Percentiles rank a stretch among this genome's conserved stretches.
Conservation (phyloP, 2,329 filamentous ascomycete genomes). For the Phyllosticta ampelicida region DNA sequence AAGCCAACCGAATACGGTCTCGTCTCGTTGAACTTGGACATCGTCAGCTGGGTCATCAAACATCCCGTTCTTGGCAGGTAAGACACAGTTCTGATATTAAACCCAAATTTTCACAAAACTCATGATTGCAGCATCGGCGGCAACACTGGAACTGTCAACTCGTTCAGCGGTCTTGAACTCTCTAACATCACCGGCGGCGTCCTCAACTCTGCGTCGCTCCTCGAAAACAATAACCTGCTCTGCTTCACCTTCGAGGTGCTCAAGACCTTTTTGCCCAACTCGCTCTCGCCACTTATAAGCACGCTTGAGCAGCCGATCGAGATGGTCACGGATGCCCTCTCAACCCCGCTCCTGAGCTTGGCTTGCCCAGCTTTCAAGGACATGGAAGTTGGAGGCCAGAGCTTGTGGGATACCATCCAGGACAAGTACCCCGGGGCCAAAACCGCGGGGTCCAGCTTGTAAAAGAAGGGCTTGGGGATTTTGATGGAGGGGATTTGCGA, state of each 20-base stretch:
- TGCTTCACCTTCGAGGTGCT: constrained; percentile 28
- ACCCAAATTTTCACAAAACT: constrained; percentile 13
- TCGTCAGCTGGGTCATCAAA: constrained; percentile 27
- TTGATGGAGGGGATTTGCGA: background rate
- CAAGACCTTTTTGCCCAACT: constrained; percentile 25
- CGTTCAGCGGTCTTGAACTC: constrained; percentile 39
- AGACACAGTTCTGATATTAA: background rate
- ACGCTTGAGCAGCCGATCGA: constrained; percentile 17
- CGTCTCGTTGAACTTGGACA: constrained; percentile 32
- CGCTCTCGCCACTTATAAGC: constrained; percentile 19
- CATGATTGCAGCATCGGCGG: constrained; percentile 34
- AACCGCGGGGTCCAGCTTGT: constrained; percentile 3
- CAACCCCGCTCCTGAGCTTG: constrained; percentile 16
- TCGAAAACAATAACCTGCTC: constrained; percentile 30
- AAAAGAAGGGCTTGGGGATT: background rate
- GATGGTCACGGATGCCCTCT: constrained; percentile 15
- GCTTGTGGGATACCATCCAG: constrained; percentile 8
- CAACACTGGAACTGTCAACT: constrained; percentile 42
- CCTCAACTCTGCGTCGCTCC: constrained; percentile 21
- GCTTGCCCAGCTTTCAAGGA: constrained; percentile 19
- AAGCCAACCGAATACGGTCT: constrained; percentile 37
- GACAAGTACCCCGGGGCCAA: constrained; percentile 1
- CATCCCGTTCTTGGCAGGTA: constrained; percentile 28
- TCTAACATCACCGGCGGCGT: constrained; percentile 34
- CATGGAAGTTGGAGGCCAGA: constrained; percentile 9